Evolutionary conservation across 1,284 basidiomycete genomes (phyloP).

Genomic region (Cerioporus squamosus): DNA sequence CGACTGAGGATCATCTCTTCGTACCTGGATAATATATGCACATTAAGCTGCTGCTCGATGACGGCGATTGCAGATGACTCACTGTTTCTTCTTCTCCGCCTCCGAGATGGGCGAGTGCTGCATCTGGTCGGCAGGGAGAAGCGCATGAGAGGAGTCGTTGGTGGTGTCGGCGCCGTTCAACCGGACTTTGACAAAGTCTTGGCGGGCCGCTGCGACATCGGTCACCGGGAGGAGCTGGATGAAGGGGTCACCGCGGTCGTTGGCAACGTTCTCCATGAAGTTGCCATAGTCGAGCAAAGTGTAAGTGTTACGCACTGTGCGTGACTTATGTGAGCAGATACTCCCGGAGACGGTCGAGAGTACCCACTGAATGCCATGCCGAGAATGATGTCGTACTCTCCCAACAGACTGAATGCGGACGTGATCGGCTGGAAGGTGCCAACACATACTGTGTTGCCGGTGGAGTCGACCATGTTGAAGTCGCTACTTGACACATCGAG

Average conservation of each 20-base stretch:
- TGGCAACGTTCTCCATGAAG: constrained; percentile 36
- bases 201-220: constrained; percentile 32
- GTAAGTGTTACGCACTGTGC: constrained; percentile 65
- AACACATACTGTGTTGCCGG: constrained; percentile 66
- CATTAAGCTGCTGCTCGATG: not conserved
- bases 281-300: constrained; percentile 41
- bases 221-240: constrained; percentile 39
- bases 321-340: not conserved
- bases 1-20: constrained; percentile 71
- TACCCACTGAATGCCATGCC: constrained; percentile 79
- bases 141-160: constrained; percentile 11
- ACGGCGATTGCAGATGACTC: too few species aligned
- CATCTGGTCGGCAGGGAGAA: constrained; percentile 59
- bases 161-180: too few species aligned
- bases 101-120: constrained; percentile 66
- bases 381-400: constrained; percentile 80
- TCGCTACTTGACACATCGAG: constrained; percentile 73
- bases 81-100: constrained; percentile 72
- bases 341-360: not conserved
- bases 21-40: constrained; percentile 21
- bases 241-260: constrained; percentile 33
- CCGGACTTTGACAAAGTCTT: constrained; percentile 37
- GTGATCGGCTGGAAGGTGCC: constrained; percentile 84
- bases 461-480: constrained; percentile 54
- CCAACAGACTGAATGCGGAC: constrained; percentile 74